Base-by-base conservation (phyloP, 2,329 filamentous ascomycete genomes). In the Ceratocystis cubensis region DNA sequence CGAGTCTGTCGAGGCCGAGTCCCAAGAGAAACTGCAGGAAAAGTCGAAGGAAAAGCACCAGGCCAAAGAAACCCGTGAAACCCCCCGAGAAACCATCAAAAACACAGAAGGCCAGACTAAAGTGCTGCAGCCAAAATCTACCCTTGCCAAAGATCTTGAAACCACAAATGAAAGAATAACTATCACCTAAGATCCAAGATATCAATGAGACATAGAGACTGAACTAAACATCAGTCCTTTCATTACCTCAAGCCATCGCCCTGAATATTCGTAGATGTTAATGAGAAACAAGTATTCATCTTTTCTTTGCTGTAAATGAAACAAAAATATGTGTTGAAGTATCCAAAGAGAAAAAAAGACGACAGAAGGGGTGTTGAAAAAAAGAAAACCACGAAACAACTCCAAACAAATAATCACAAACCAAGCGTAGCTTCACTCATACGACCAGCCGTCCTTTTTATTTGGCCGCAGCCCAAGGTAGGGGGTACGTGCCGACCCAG, bases 401-500 rank as follows among this genome's bases (percentile, higher is more conserved):
- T 37, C 44, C 25, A 63, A 37, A 37, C 15, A 33, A 63, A 46
- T 17, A 53, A 50, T 46, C 13, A 63, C 30, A 57, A 63, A 50
- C 44, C 37, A 56, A 61, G 44, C 15, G 15, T 25, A 37, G 28
- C 37, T 13, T 57, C n/a, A 63, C 41, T 25, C 37, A 46, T 6
- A 28, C 17, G 56, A 46, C 17, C 13, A 28, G 20, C 25, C 20
- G 25, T 25, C 20, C 10, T 46, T 28, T 53, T 17, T 13, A 70
- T 28, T 71, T 71, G 59, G 76, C 73, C 64, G 83, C 61, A 28
- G 28, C 80, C 87, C 87, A 90, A 10, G 88, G 88, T 70, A 89
- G 75, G 2, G 85, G 82, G 72, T 89, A 90, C 1, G 86, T 89
- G 64, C 86, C 84, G 10, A 89, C 87, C 88, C 88, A 91, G 71